Conservation (phyloP, 2,329 filamentous ascomycete genomes). For the Trichoderma atrobrunneum region DNA sequence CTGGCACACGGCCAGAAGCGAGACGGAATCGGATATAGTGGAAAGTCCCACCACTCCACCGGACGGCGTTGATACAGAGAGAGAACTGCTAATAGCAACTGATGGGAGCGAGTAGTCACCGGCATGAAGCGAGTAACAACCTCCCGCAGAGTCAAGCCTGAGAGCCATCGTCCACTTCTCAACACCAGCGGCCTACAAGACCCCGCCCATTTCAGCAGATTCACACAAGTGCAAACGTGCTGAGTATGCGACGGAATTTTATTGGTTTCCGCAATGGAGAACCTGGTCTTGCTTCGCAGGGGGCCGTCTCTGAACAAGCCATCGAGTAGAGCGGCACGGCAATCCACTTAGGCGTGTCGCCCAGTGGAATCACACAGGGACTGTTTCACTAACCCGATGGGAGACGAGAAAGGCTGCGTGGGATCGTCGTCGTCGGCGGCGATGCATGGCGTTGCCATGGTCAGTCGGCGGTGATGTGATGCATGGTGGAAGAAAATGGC, state of each 20-base stretch:
- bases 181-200: not conserved
- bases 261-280: not conserved
- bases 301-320: not conserved
- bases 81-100: not conserved
- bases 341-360: not conserved
- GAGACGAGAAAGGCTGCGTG: not conserved
- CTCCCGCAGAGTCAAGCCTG: not conserved
- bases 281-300: not conserved
- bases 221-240: not conserved
- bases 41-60: slow-evolving; percentile 3
- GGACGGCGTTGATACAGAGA: not conserved
- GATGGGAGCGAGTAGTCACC: not conserved
- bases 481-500: not conserved
- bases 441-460: not conserved
- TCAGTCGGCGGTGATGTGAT: not conserved
- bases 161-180: not conserved
- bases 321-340: not conserved
- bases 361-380: not conserved
- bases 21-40: not conserved
- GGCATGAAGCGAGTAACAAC: not conserved
- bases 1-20: not conserved
- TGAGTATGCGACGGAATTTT: slow-evolving; percentile 1
- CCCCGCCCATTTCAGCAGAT: not conserved
- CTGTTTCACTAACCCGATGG: not conserved
- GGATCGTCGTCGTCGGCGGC: not conserved